Base-by-base conservation (phyloP, 2,329 filamentous ascomycete genomes). In the Microdochium bolleyi region DNA sequence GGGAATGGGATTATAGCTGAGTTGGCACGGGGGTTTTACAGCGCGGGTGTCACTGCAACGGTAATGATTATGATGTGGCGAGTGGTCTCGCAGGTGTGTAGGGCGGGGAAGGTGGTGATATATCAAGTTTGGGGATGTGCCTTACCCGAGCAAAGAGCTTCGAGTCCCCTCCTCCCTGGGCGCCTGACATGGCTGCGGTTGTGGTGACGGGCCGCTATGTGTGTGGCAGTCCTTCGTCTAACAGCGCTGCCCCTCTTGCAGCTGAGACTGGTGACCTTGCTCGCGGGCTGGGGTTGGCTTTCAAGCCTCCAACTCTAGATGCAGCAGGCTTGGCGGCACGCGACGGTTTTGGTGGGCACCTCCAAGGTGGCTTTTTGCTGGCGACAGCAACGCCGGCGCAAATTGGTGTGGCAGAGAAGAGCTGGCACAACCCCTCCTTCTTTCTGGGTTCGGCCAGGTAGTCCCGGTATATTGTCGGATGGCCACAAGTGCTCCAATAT, bases 61-160 rank as follows among this genome's bases (percentile, higher is more conserved):
- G 13, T 7, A 41, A 16, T 4, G 41, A 22, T 5, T 5, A 22
- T 5, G 9, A 46, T 46, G 9, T 7, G 8, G 7, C 41, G 8
- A 19, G 41, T 30, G 27, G 11, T 5, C 27, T 30, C 27, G 27
- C 27, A 30, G 27, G 22, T 24, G 34, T n/a, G 14, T 50, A 24
- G 37, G 21, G 49, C 16, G 19, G 52, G n/a, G 51, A 22, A 25
- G 21, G 22, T 32, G 4, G 27, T 22, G 27, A 16, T 13, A 37
- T 50, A 8, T 24, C 10, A 24, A 30, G 13, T 49, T 22, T 24
- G 19, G 27, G 49, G n/a, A 50, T 34, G 30, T 25, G 19, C 14
- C 79, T 78, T 82, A 99, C 94, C 78, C 94, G 85, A 72, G 94
- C 92, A 78, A 99, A 99, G 76, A 99, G 86, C 83, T 96, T 97